Conservation (phyloP, 768 basidiomycete species). For the Lactarius quietus region DNA sequence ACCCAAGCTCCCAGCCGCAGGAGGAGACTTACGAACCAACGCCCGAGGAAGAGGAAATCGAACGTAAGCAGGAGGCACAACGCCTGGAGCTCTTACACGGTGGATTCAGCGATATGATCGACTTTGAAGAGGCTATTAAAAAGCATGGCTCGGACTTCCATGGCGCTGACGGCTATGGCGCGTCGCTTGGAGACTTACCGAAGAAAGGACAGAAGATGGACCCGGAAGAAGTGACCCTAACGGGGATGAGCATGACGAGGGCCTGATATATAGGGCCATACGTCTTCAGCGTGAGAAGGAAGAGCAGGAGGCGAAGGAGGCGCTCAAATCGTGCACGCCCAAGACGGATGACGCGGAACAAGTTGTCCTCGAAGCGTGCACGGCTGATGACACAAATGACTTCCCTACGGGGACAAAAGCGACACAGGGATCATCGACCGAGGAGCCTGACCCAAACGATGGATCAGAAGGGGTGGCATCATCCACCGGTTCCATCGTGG, state of each 20-base stretch:
- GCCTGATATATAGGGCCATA: constrained; percentile 30
- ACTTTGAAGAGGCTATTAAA: constrained; percentile 49
- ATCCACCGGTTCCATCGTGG: background rate
- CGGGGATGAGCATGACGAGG: constrained; percentile 27
- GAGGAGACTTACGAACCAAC: constrained; percentile 9
- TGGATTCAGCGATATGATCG: constrained; percentile 47
- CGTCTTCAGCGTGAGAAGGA: constrained; percentile 31
- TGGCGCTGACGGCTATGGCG: constrained; percentile 41
- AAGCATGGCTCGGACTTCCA: constrained; percentile 42
- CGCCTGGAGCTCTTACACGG: constrained; percentile 49
- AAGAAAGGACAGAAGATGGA: constrained; percentile 33
- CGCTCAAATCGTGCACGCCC: constrained; percentile 20
- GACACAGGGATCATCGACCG: background rate
- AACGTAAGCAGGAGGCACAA: constrained; percentile 50
- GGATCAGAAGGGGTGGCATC: background rate
- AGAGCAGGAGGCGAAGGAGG: constrained; percentile 24
- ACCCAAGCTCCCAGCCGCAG: constrained; percentile 33
- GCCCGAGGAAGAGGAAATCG: constrained; percentile 44
- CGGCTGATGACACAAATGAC: constrained; percentile 20
- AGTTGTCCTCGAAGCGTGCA: constrained; percentile 26
- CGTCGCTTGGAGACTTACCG: constrained; percentile 41
- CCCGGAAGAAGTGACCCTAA: constrained; percentile 13
- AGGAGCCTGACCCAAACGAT: background rate
- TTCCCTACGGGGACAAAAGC: constrained; percentile 8
- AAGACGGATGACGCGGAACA: constrained; percentile 31